phyloP scores from a whole-genome alignment of 495 filamentous ascomycete species.

The Aspergillus hancockii region DNA sequence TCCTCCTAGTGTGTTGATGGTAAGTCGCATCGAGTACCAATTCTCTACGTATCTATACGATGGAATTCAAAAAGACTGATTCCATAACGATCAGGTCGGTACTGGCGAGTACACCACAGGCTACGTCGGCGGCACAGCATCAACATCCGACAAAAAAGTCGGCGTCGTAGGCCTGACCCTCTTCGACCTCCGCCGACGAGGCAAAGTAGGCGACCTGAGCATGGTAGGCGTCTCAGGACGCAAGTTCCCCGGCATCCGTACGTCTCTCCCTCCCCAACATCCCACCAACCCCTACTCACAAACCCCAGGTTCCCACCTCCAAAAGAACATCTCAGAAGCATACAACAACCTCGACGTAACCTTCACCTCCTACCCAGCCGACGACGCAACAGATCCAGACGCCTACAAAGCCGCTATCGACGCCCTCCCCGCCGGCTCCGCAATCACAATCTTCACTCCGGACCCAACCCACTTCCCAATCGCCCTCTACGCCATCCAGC shows the following conservation, averaged over 20 bases:
- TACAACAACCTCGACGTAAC: slow-evolving; percentile 86
- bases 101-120: slow-evolving; percentile 97
- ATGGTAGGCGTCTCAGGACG: slow-evolving; percentile 89
- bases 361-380: slow-evolving; percentile 78
- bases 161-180: slow-evolving; percentile 88
- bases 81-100: slow-evolving; percentile 57
- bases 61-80: slow-evolving; percentile 26
- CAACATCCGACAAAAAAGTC: slow-evolving; percentile 86
- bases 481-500: slow-evolving; percentile 87
- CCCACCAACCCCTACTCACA: not conserved
- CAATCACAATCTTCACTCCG: slow-evolving; percentile 96
- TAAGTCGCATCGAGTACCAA: slow-evolving; percentile 31
- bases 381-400: slow-evolving; percentile 69
- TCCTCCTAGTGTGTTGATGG: slow-evolving; percentile 87
- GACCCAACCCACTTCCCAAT: slow-evolving; percentile 95
- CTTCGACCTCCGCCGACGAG: slow-evolving; percentile 85
- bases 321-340: slow-evolving; percentile 82
- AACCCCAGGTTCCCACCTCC: slow-evolving; percentile 70
- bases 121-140: slow-evolving; percentile 76
- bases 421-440: slow-evolving; percentile 75
- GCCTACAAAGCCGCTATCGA: slow-evolving; percentile 92
- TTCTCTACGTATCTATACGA: not conserved
- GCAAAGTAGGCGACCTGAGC: slow-evolving; percentile 80
- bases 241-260: slow-evolving; percentile 90
- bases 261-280: slow-evolving; percentile 26